Base-by-base conservation (phyloP, 495 filamentous ascomycete species). In the Neurospora africana region DNA sequence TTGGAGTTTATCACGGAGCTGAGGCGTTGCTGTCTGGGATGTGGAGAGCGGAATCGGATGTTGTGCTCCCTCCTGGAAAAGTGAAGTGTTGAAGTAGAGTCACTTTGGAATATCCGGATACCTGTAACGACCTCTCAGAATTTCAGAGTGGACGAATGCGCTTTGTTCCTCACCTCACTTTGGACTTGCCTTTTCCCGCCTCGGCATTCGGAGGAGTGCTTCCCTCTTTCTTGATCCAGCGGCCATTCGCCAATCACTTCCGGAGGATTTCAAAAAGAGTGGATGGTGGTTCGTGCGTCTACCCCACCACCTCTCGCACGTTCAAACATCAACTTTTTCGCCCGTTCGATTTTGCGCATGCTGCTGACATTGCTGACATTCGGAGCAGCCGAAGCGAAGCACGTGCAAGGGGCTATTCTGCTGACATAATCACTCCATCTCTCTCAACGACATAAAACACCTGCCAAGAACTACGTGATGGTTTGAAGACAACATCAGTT, bases 221-320 rank as follows among this genome's bases (percentile, higher is more conserved):
- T 65, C 27, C 27, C 53, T 65, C 33, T 39, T 19, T 65, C 30
- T 21, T 37, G 21, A 35, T 71, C 33, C 30, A 68, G n/a, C 43
- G 43, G 35, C 53, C 39, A 71, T 68, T 71, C 70, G 70, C 70
- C 70, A 71, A 71, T 71, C 70, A 71, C 11, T 27, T 37, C 58
- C n/a, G 36, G 17, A 39, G 53, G 40, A 71, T 71, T 71, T 71
- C 70, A 21, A 71, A 71, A 65, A 9, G 36, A 30, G 27, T 35
- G 15, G 27, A 65, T 38, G 37, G 8, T 10, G 11, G 37, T 38
- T 15, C 53, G 53, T 65, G 53, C 53, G 15, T 35, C 4, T 65
- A 19, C 53, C 53, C 13, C 53, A 65, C 53, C 53, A 33, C 23
- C 53, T 65, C 27, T 27, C 53, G 3, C 53, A 61, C 53, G 53